Evolutionary conservation across 331 rosid species (phyloP), one percentile per base, ranked within the genome.

Genomic region (Quercus phellos): DNA sequence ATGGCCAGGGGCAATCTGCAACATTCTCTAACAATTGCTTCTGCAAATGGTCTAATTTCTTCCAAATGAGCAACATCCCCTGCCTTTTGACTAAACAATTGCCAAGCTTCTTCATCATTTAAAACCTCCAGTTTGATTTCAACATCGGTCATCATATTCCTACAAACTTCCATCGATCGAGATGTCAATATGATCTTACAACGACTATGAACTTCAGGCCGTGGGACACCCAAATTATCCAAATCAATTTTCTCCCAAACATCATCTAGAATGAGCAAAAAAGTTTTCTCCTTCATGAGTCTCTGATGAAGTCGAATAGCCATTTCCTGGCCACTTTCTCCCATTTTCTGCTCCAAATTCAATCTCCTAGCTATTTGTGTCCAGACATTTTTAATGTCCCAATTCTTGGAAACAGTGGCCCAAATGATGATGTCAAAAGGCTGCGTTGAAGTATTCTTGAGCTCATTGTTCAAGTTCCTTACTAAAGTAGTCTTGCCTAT

Each of bases 361-460:
- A 80, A 30, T 70, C 68, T 80, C 43, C 18, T 24, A 30, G 76
- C 84, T 46, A 69, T 38, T 69, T 73, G 58, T 30, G 72, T 1
- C n/a, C n/a, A n/a, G n/a, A n/a, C n/a, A n/a, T n/a, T n/a, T 30
- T 34, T 80, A 19, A 75, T 30, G 46, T 80, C 61, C 26, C 59
- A 63, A 42, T 74, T 78, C 51, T 80, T 80, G 3, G 76, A 74
- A 35, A 68, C 50, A 4, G 79, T 55, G 22, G 69, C 38, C 84
- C 72, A 80, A 24, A 80, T 74, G 66, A 80, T 72, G 61, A 56
- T 50, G 29, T 27, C 78, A 68, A 32, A 80, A n/a, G n/a, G n/a
- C n/a, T n/a, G n/a, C n/a, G n/a, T 16, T 24, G 51, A 66, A 58
- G 32, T 19, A 51, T 24, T 56, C 56, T 58, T 26, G 50, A 80